Base-by-base conservation (phyloP, 139 green algal species). In the Chlorella sorokiniana region DNA sequence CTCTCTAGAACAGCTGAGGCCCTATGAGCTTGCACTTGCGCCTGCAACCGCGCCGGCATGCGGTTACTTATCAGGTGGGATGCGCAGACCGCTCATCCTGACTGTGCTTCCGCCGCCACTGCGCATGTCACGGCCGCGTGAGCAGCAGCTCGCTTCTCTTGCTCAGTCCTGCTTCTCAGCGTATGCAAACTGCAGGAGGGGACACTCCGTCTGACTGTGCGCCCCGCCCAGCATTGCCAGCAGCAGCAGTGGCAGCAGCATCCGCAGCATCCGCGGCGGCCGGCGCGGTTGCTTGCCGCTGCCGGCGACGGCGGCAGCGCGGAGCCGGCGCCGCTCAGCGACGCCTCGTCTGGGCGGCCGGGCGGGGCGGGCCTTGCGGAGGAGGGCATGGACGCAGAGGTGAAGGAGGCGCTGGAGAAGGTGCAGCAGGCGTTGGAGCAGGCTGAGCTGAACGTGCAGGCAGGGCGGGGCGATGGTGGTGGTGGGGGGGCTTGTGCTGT, bases 331-430 rank as follows among this genome's bases (percentile, higher is more conserved):
- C 59, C 76, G 0, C 41, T 41, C 4, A 73, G 61, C 2, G 61
- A 81, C 44, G 35, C 44, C 18, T 52, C 29, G 69, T 78, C 54
- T 35, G 71, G 27, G 18, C 33, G 33, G 1, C 33, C 31, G 1
- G 25, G 23, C 29, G 25, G 27, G 22, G 64, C 76, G 52, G 71
- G 48, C 8, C 6, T 44, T n/a, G 45, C 71, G 8, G 7, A 41
- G 22, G 48, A 76, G 4, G 65, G 52, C 4, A 29, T 76, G 44
- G 65, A 73, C 20, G 65, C 76, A 4, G 31, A 69, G 35, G 78
- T 87, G 23, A 29, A 37, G 8, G 83, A 85, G 33, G 83, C 83
- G 25, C 48, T 87, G 18, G 6, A 40, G 25, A 70, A 42, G 18
- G 78, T 85, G 76, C 40, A 75, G 33, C 69, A 62, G 23, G 83